Evolutionary conservation across 1,139 yeast genomes (phyloP).

Genomic region (Hemisphaericaspora xylanilytica): DNA sequence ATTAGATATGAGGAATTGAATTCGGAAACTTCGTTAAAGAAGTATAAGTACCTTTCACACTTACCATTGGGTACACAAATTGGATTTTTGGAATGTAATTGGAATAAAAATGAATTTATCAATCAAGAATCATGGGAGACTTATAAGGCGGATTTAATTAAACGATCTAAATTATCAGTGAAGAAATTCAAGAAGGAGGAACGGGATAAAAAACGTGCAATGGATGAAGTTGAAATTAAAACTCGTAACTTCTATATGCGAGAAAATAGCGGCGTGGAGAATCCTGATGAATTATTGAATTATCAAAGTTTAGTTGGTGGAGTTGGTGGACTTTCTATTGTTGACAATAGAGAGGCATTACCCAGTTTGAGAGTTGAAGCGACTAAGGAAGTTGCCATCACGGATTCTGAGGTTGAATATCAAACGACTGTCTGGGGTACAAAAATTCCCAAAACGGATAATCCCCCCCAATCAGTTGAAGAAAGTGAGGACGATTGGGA

Average conservation of each 20-base stretch:
- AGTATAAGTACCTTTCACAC: constrained; percentile 74
- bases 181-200: constrained; percentile 66
- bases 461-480: constrained; percentile 18
- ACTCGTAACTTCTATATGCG: constrained; percentile 55
- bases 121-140: constrained; percentile 51
- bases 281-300: constrained; percentile 15
- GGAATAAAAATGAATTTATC: constrained; percentile 51
- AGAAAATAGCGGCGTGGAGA: constrained; percentile 46
- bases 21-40: constrained; percentile 51
- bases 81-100: constrained; percentile 82
- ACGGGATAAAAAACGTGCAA: constrained; percentile 56
- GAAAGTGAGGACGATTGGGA: constrained; percentile 40
- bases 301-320: constrained; percentile 14
- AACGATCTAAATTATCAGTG: constrained; percentile 53
- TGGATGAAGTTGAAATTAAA: constrained; percentile 58
- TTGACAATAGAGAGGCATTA: constrained; percentile 22
- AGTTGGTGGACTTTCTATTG: constrained; percentile 32
- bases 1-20: constrained; percentile 62
- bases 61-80: constrained; percentile 82
- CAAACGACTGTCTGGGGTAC: constrained; percentile 64
- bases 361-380: constrained; percentile 12
- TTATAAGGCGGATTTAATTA: constrained; percentile 59
- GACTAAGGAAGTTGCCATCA: constrained; percentile 6
- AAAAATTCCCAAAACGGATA: constrained; percentile 41
- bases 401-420: constrained; percentile 16